phyloP scores from a whole-genome alignment of 768 basidiomycete species.

The Leccinum arenicola region DNA sequence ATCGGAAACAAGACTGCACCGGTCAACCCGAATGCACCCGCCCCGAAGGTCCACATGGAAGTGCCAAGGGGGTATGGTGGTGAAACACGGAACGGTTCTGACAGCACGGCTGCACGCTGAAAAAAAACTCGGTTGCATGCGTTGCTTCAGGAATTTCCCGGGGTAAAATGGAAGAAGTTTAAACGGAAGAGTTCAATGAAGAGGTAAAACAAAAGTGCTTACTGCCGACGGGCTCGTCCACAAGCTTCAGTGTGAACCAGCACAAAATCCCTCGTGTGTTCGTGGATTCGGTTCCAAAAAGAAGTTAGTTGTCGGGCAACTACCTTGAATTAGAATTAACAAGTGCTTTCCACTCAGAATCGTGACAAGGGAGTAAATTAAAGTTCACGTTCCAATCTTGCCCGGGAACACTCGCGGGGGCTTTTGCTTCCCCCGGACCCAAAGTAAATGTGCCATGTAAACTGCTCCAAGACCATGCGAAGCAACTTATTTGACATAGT shows the following conservation, averaged over 20 bases:
- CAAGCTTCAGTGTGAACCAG: background rate
- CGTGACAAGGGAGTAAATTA: background rate
- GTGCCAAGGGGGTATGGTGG: background rate
- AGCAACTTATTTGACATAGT: background rate
- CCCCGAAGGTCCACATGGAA: slow-evolving; percentile 3
- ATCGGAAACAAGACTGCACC: background rate
- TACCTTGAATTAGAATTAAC: background rate
- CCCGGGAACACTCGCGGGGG: slow-evolving; percentile 10
- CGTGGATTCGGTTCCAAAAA: background rate
- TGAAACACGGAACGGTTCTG: background rate
- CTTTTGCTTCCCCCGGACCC: background rate
- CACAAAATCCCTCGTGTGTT: background rate
- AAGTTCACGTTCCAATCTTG: background rate
- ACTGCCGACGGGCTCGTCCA: background rate
- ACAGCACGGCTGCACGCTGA: background rate
- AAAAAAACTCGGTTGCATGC: background rate
- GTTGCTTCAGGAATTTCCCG: background rate
- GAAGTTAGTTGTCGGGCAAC: background rate
- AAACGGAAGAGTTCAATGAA: background rate
- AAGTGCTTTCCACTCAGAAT: background rate
- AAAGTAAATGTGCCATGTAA: background rate
- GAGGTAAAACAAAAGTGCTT: background rate
- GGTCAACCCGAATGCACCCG: background rate
- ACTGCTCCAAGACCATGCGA: background rate
- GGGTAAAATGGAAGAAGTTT: background rate